phyloP scores from a whole-genome alignment of 495 filamentous ascomycete species.

The Penicillium goetzii region DNA sequence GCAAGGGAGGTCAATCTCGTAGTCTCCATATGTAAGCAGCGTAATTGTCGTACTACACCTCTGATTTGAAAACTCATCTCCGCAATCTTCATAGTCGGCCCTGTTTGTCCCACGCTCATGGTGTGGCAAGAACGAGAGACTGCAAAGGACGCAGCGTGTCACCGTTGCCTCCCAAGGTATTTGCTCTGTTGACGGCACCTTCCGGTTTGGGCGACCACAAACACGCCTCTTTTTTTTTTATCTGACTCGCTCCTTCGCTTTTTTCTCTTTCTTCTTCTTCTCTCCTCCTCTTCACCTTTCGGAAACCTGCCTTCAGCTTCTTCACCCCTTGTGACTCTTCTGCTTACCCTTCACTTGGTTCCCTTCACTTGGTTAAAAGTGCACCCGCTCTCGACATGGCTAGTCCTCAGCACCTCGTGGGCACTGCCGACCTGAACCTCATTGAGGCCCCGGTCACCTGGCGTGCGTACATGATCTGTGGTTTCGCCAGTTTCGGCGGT shows the following conservation, averaged over 20 bases:
- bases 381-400: constrained; percentile 18
- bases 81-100: background rate
- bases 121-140: background rate
- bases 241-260: constrained; percentile 2
- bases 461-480: constrained; percentile 63
- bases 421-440: constrained; percentile 30
- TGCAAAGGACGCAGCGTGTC: constrained; percentile 8
- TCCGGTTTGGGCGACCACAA: constrained; percentile 9
- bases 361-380: constrained; percentile 29
- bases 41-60: background rate
- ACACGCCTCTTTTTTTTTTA: background rate
- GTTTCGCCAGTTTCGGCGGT: constrained; percentile 61
- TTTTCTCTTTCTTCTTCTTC: constrained; percentile 5
- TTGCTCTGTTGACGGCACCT: constrained; percentile 15
- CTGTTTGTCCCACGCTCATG: background rate
- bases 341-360: constrained; percentile 32
- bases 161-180: constrained; percentile 14
- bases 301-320: background rate
- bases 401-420: constrained; percentile 13
- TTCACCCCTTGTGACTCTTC: constrained; percentile 3
- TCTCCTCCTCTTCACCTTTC: background rate
- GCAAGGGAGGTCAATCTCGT: background rate
- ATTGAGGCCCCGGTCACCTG: constrained; percentile 64
- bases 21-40: too few species aligned
- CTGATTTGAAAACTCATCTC: background rate